A percentile compares a stretch with the other conserved stretches of the same genome.
Evolutionary conservation across 176 grass and related monocot species (phyloP).

Genomic region (Neostapfia colusana): DNA sequence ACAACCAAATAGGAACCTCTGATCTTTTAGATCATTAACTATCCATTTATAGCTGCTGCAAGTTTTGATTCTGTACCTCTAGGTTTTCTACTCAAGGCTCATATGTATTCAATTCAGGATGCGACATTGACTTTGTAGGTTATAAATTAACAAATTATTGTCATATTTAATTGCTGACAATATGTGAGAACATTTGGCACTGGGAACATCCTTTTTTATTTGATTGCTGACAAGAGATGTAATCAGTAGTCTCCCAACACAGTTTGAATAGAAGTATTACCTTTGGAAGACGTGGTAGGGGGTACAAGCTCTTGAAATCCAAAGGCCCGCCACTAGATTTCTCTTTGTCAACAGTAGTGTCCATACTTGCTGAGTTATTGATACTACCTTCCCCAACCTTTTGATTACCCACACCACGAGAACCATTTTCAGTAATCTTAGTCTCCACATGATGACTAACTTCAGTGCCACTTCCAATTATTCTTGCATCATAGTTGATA

Average conservation of each 20-base stretch:
- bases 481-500: conserved; percentile 9
- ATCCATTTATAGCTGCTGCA: no score
- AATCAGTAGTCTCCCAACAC: not conserved
- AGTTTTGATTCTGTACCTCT: not conserved
- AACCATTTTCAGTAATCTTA: conserved; percentile 30
- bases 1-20: not conserved
- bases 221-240: not conserved
- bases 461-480: conserved; percentile 33
- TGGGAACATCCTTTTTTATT: no score
- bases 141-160: not conserved
- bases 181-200: no score
- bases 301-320: conserved; percentile 69
- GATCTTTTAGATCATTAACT: no score
- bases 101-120: conserved; percentile 20
- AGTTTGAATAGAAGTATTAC: conserved; percentile 40
- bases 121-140: not conserved
- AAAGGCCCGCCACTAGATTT: conserved; percentile 45
- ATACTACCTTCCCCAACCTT: conserved; percentile 24
- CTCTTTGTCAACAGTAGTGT: conserved; percentile 42
- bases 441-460: conserved; percentile 20
- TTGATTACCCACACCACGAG: conserved; percentile 19
- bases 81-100: not conserved
- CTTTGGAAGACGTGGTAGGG: conserved; percentile 74
- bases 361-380: conserved; percentile 36
- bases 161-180: not conserved